These are phyloP conservation scores for Senna tora DNA, from an alignment of 306 rosid species.

Conservation along the genomic window DNA sequence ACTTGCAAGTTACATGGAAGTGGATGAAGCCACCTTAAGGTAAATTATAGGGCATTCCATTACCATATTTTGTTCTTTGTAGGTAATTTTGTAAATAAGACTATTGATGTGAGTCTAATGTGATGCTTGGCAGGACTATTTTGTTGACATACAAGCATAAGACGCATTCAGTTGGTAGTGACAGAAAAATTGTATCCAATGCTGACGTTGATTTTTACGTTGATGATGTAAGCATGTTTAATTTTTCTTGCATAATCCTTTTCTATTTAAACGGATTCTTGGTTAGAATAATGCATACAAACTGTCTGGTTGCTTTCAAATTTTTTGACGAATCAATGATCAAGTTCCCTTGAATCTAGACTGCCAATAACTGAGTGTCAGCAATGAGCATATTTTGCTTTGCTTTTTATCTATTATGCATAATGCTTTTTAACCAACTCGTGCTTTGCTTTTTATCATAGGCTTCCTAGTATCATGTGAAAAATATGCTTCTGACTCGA, in stretches of 20 bases:
- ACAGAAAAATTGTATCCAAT: constrained; percentile 75
- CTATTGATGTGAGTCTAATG: constrained; percentile 10
- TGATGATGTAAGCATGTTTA: constrained; percentile 65
- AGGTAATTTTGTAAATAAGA: constrained; percentile 13
- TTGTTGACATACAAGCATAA: constrained; percentile 95
- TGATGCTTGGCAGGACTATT: constrained; percentile 69
- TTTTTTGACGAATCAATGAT: constrained; percentile 11
- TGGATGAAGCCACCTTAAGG: constrained; percentile 94
- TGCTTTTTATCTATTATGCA: too few species aligned
- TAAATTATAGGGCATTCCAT: constrained; percentile 38
- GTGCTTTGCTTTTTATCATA: constrained; percentile 13
- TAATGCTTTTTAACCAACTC: neutral
- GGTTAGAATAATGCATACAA: constrained; percentile 4
- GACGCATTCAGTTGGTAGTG: constrained; percentile 85
- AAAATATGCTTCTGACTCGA: constrained; percentile 1
- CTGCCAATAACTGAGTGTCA: neutral
- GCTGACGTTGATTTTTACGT: constrained; percentile 91
- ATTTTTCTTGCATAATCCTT: constrained; percentile 21
- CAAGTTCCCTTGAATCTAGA: constrained; percentile 1
- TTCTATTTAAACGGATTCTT: neutral
- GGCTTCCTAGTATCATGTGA: neutral
- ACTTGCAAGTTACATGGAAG: constrained; percentile 96
- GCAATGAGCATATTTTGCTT: neutral
- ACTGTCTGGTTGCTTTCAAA: neutral
- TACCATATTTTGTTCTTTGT: constrained; percentile 9